Evolutionary conservation across 2,329 filamentous ascomycete species (phyloP).

Genomic region (Claviceps sp.): DNA sequence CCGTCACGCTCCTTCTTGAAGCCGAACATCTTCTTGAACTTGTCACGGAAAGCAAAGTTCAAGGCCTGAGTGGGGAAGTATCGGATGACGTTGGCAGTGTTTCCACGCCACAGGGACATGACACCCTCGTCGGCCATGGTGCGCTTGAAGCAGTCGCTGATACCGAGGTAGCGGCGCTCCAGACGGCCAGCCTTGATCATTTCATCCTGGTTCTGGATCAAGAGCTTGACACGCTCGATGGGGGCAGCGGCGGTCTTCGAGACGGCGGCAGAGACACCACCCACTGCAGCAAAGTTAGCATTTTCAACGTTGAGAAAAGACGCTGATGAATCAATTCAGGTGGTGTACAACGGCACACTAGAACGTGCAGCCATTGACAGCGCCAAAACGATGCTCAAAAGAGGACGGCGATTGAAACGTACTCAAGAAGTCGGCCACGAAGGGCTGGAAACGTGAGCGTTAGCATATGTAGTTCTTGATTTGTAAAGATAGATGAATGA

Average conservation of each 20-base stretch:
- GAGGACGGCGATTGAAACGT: conserved; percentile 36
- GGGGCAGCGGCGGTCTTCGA: conserved; percentile 99
- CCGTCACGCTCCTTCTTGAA: conserved; percentile 99
- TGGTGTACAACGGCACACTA: neutral
- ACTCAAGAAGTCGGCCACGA: conserved; percentile 98
- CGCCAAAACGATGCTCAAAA: neutral
- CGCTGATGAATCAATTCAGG: conserved; percentile 1
- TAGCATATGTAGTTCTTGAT: conserved; percentile 15
- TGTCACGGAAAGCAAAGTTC: conserved; percentile 99
- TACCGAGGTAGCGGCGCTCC: conserved; percentile 90
- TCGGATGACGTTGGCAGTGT: conserved; percentile 99
- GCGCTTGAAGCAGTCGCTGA: conserved; percentile 88
- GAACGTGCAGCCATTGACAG: conserved; percentile 1
- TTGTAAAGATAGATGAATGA: neutral
- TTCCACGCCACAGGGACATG: conserved; percentile 95
- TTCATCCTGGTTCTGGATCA: conserved; percentile 99
- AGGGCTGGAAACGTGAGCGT: conserved; percentile 47
- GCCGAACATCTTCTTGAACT: conserved; percentile 99
- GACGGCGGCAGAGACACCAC: conserved; percentile 99
- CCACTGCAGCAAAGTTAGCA: conserved; percentile 49
- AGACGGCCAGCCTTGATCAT: conserved; percentile 99
- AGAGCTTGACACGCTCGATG: conserved; percentile 99
- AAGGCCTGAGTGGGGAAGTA: conserved; percentile 99
- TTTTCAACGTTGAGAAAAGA: neutral
- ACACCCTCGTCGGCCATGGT: conserved; percentile 85